A percentile compares a stretch with the other conserved stretches of the same genome.
phyloP scores from a whole-genome alignment of 202 grass and related monocot species.

The Schoenoplectus tabernaemontani region DNA sequence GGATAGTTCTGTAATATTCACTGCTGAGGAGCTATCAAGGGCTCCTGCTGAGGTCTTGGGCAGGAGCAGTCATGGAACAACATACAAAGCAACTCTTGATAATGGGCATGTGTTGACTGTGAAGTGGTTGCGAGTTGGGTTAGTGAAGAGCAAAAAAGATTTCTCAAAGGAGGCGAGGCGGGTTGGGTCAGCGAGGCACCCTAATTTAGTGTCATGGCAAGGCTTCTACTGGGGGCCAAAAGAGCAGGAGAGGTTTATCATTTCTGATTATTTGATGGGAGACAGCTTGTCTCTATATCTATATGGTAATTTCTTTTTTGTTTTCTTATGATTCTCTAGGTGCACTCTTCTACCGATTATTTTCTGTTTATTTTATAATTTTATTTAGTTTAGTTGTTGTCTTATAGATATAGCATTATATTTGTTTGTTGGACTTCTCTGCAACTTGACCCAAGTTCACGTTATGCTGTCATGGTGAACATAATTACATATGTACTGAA shows the following conservation, averaged over 20 bases:
- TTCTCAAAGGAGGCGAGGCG: slow-evolving; percentile 83
- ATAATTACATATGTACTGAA: background rate
- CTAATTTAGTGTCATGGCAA: slow-evolving; percentile 82
- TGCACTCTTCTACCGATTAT: background rate
- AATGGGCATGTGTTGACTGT: slow-evolving; percentile 77
- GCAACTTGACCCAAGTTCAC: background rate
- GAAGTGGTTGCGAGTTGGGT: slow-evolving; percentile 91
- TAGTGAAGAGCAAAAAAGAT: slow-evolving; percentile 89
- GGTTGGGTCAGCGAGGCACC: slow-evolving; percentile 71
- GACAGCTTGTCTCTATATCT: slow-evolving; percentile 89
- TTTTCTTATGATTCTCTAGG: slow-evolving; percentile 5
- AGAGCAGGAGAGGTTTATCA: slow-evolving; percentile 94
- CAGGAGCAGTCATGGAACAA: slow-evolving; percentile 89
- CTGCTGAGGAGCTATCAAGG: slow-evolving; percentile 83
- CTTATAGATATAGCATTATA: background rate
- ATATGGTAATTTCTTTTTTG: slow-evolving; percentile 63
- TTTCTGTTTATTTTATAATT: background rate
- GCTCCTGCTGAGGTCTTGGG: slow-evolving; percentile 95
- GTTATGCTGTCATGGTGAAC: background rate
- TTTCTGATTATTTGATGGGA: slow-evolving; percentile 72
- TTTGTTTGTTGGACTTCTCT: background rate
- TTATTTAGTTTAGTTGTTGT: background rate
- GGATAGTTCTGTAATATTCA: slow-evolving; percentile 75
- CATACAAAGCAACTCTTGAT: slow-evolving; percentile 76
- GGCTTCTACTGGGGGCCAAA: slow-evolving; percentile 91